Evolutionary conservation across 2,329 filamentous ascomycete species (phyloP), one percentile per base, ranked within the genome.

Genomic region (Fusarium tupiense): DNA sequence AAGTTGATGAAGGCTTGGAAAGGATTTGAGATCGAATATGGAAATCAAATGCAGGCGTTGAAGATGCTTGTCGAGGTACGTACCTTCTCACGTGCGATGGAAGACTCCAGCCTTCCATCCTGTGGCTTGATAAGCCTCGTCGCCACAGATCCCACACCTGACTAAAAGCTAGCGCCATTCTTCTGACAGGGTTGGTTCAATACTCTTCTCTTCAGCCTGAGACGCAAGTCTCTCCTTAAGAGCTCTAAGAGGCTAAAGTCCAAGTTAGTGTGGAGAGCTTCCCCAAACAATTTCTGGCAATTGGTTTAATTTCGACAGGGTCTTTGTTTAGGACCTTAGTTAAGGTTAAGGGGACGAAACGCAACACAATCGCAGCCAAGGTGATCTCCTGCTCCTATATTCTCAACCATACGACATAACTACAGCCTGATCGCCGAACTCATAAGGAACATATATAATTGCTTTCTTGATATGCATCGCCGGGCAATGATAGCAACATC

Each of bases 81-180:
- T 46, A 67, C 69, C 68, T 73, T 65, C 58, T 82, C 80, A 82
- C 80, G 80, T 82, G 80, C 50, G 74, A 77, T 72, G 75, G 72
- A 40, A n/a, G 31, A 43, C 13, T 59, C 67, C 57, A 44, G 57
- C 20, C 12, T 64, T 70, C 58, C 38, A 29, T 52, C 54, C 64
- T 54, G 60, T 69, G 60, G 67, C 67, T 73, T 73, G 63, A 41
- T 49, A 66, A 73, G 62, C 64, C 52, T 52, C 35, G 19, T 41
- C 64, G 64, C 64, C 64, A 67, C 62, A 67, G 2, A 35, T 60
- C 29, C 20, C 60, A 64, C n/a, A 33, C 31, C 24, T 44, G 20
- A 62, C 33, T n/a, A 37, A 57, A 57, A 31, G 24, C 22, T 68
- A 68, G 56, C 61, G 56, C 44, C 31, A 35, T 66, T n/a, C 67